Evolutionary conservation across 352 stramenopile genomes (phyloP), one percentile per base, ranked within the genome.

Genomic region (Pythium chondricola): DNA sequence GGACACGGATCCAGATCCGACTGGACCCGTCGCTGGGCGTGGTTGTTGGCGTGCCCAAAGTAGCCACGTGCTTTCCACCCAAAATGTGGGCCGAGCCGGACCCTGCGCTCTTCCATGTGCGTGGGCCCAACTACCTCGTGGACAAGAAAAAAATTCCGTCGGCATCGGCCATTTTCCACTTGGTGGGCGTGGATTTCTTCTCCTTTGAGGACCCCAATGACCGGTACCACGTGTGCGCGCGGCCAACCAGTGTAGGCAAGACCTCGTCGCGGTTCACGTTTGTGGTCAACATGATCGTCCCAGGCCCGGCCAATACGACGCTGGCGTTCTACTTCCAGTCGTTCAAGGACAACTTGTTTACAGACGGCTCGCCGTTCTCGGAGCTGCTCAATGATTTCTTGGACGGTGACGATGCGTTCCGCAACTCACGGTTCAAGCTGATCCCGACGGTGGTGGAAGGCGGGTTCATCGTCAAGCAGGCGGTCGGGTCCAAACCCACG

Each of bases 361-460:
- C 95, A 39, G 77, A 94, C 38, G 80, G 81, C 49, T 95, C 87
- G 29, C 62, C 84, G 6, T 94, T 96, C 53, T 94, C 81, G 14
- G 81, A 92, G 46, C 64, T 96, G 38, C 63, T 95, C 17, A 91
- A 92, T 45, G 79, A 90, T 50, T 97, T 97, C 22, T 76, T 96
- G 22, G 96, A 98, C 66, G 95, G 92, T 43, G 87, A 95, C 58
- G 94, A 99, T 64, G 60, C 74, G 41, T 98, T 98, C 62, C 86
- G 95, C 24, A 97, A 99, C 65, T 92, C 86, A 38, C 93, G 94
- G 13, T 98, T 99, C 73, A 99, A 99, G 74, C 69, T 99, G 42
- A 98, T 99, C 58, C 96, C 96, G 21, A 95, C 83, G 7, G 75
- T 99, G 49, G 85, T 98, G 5, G 92, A 99, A 58, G 95, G 95